These are phyloP conservation scores for Lasiodiplodia theobromae DNA, from an alignment of 2,329 filamentous ascomycete species.

Conservation along the genomic window DNA sequence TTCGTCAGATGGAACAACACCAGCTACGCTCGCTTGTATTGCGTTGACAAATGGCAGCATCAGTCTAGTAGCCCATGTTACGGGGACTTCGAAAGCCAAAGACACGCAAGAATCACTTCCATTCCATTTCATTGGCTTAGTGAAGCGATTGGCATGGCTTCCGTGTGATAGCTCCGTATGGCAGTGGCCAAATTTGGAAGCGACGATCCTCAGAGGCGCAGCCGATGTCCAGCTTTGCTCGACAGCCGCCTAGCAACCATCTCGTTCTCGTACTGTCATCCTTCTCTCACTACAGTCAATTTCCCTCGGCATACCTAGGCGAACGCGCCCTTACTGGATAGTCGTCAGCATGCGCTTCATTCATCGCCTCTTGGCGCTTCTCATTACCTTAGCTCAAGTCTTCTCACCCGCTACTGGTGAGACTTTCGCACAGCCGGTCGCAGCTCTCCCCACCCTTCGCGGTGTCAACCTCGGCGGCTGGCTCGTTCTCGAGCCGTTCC, in stretches of 20 bases:
- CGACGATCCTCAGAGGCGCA: not conserved
- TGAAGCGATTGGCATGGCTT: not conserved
- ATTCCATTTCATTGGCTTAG: not conserved
- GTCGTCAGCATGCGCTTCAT: not conserved
- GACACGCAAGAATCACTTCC: not conserved
- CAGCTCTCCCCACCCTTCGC: conserved; percentile 26
- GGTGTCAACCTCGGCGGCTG: conserved; percentile 49
- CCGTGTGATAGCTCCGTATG: not conserved
- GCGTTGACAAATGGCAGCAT: too few relatives aligned
- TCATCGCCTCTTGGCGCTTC: not conserved
- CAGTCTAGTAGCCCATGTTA: too few relatives aligned
- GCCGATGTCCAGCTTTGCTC: not conserved
- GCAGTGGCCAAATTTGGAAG: not conserved
- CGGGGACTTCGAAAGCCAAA: too few relatives aligned
- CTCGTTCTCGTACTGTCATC: not conserved
- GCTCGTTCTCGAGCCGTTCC: conserved; percentile 48
- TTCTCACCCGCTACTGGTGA: not conserved
- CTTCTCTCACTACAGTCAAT: not conserved
- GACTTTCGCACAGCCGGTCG: not conserved
- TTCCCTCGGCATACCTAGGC: not conserved
- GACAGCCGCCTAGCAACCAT: not conserved
- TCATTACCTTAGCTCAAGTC: not conserved
- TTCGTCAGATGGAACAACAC: not conserved
- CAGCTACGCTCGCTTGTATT: not conserved
- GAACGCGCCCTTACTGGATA: not conserved